A percentile compares a stretch with the other conserved stretches of the same genome.
Conservation (phyloP, 306 rosid genomes). For the Begonia loranthoides region DNA sequence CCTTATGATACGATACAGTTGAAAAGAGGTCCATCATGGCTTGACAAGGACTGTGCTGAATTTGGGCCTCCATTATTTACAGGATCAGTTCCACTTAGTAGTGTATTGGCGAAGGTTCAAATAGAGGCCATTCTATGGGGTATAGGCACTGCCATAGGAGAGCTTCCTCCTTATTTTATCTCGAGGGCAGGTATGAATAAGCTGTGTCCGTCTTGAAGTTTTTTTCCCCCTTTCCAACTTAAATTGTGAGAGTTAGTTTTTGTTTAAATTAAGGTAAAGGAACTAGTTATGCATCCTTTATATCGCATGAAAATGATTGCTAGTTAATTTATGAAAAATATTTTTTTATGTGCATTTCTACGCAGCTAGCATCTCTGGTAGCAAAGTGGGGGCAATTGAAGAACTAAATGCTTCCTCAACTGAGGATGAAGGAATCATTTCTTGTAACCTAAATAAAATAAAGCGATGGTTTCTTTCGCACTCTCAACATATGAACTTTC, state of each 20-base stretch:
- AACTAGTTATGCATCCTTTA: too few species aligned
- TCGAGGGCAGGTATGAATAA: constrained; percentile 85
- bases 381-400: constrained; percentile 45
- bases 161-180: constrained; percentile 98
- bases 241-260: too few species aligned
- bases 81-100: constrained; percentile 61
- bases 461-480: constrained; percentile 73
- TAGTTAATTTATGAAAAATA: constrained; percentile 10
- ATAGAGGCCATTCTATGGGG: constrained; percentile 96
- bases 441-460: constrained; percentile 31
- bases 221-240: too few species aligned
- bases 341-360: constrained; percentile 13
- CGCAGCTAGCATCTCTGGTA: constrained; percentile 69
- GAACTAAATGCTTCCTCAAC: constrained; percentile 44
- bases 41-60: constrained; percentile 73
- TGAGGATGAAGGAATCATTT: constrained; percentile 44
- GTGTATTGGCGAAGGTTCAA: constrained; percentile 79
- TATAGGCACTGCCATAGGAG: constrained; percentile 90
- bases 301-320: too few species aligned
- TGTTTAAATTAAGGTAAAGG: too few species aligned
- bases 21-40: constrained; percentile 87
- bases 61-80: constrained; percentile 75
- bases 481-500: constrained; percentile 71
- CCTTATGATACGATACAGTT: constrained; percentile 87
- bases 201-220: too few species aligned